Conservation (phyloP, 1,284 basidiomycete genomes). For the Ustilago cynodontis region DNA sequence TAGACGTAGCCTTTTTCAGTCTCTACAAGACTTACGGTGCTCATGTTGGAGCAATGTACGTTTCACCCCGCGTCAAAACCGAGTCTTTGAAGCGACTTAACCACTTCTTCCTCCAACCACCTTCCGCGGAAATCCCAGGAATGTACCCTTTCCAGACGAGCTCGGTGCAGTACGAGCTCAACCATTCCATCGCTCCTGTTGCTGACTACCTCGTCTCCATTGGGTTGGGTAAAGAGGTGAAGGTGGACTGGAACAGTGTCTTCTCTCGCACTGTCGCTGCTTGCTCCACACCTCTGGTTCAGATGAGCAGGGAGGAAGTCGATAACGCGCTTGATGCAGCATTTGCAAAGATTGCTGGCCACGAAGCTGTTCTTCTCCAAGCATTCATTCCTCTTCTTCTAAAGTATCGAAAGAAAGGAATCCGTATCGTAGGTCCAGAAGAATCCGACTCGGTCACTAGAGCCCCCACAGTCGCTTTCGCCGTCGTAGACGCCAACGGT, state of each 20-base stretch:
- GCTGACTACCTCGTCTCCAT: constrained; percentile 78
- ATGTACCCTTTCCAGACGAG: constrained; percentile 77
- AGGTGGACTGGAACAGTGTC: constrained; percentile 32
- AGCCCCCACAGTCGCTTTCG: constrained; percentile 81
- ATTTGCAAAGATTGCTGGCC: constrained; percentile 69
- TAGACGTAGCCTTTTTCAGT: constrained; percentile 80
- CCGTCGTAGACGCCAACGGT: constrained; percentile 72
- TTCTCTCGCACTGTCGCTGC: not conserved
- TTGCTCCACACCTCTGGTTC: not conserved
- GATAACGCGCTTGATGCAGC: constrained; percentile 58
- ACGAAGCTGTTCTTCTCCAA: constrained; percentile 73
- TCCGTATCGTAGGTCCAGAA: constrained; percentile 77
- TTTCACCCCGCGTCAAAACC: constrained; percentile 73
- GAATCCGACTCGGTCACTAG: constrained; percentile 42
- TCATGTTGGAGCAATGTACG: constrained; percentile 79
- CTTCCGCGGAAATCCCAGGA: constrained; percentile 70
- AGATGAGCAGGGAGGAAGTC: constrained; percentile 5
- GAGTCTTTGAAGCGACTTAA: constrained; percentile 75
- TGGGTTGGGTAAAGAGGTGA: constrained; percentile 12
- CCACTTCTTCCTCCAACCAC: constrained; percentile 77
- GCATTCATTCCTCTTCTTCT: constrained; percentile 72
- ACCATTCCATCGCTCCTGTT: constrained; percentile 76
- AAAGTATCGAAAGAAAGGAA: constrained; percentile 71
- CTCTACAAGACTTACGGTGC: constrained; percentile 85
- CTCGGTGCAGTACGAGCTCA: constrained; percentile 77